Evolutionary conservation across 768 basidiomycete species (phyloP), one percentile per base, ranked within the genome.

Genomic region (Dendrothele bispora): DNA sequence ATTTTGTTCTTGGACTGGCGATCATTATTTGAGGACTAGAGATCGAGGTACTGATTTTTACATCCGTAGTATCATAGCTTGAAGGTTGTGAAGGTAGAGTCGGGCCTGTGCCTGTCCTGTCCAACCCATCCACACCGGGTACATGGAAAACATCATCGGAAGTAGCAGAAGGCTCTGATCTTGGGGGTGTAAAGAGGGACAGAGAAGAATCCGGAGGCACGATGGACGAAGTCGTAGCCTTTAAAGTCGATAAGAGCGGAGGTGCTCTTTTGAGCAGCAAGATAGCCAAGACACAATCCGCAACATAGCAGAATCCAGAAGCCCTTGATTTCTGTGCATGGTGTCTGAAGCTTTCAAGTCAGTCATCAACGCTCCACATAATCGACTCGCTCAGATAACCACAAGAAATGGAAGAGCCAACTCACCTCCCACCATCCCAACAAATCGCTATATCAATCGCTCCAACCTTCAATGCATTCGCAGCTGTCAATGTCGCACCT

Each of bases 341-440:
- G 57, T 95, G 95, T 57, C 93, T 84, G 43, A 10, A 25, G 0
- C 8, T 26, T 15, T n/a, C n/a, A n/a, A n/a, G n/a, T n/a, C n/a
- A n/a, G n/a, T n/a, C n/a, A n/a, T n/a, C n/a, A n/a, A n/a, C n/a
- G n/a, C n/a, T n/a, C n/a, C n/a, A n/a, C n/a, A n/a, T n/a, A n/a
- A n/a, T n/a, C n/a, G n/a, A n/a, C n/a, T n/a, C n/a, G n/a, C n/a
- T n/a, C n/a, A n/a, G n/a, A n/a, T n/a, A n/a, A n/a, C n/a, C n/a
- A n/a, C n/a, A 3, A 17, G 28, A 34, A 48, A n/a, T 26, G 17
- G 26, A 48, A 27, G 34, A 27, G 32, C 45, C 61, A 42, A 48
- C n/a, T n/a, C n/a, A 83, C 83, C 89, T 76, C 42, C 95, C 95
- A 14, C 95, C 95, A 55, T 95, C 94, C 94, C 95, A 97, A 60